A percentile compares a stretch with the other conserved stretches of the same genome.
Conservation (phyloP, 176 grass and related monocot species). For the Tuctoria greenei region DNA sequence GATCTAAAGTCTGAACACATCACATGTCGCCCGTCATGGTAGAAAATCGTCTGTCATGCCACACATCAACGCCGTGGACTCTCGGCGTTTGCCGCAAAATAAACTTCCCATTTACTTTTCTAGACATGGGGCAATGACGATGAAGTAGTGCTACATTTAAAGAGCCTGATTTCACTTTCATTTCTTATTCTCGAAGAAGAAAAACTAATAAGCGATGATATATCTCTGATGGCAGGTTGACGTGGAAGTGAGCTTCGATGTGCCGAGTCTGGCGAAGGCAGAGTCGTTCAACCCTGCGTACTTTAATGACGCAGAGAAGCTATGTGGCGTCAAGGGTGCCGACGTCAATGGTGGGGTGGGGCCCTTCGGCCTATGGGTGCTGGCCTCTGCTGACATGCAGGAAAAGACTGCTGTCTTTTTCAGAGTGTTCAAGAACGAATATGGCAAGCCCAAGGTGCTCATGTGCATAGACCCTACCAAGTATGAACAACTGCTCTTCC, state of each 20-base stretch:
- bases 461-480: slow-evolving; percentile 78
- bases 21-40: neutral
- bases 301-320: slow-evolving; percentile 39
- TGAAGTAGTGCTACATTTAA: neutral
- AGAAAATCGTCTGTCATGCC: neutral
- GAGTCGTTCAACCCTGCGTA: slow-evolving; percentile 58
- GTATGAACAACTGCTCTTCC: neutral
- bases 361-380: slow-evolving; percentile 72
- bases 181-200: neutral
- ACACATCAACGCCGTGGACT: neutral
- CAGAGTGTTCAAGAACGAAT: slow-evolving; percentile 42
- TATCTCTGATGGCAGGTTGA: slow-evolving; percentile 39
- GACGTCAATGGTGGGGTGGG: slow-evolving; percentile 61
- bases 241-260: slow-evolving; percentile 66
- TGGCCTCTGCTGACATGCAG: slow-evolving; percentile 41
- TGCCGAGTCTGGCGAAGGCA: slow-evolving; percentile 50
- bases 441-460: slow-evolving; percentile 59
- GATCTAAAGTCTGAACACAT: neutral
- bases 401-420: slow-evolving; percentile 73
- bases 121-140: neutral
- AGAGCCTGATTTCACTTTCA: neutral
- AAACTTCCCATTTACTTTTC: neutral
- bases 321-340: slow-evolving; percentile 54
- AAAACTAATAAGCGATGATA: neutral
- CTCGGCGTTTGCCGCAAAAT: neutral